Base-by-base conservation (phyloP, 1,284 basidiomycete genomes). In the Cryptococcus amylolentus region DNA sequence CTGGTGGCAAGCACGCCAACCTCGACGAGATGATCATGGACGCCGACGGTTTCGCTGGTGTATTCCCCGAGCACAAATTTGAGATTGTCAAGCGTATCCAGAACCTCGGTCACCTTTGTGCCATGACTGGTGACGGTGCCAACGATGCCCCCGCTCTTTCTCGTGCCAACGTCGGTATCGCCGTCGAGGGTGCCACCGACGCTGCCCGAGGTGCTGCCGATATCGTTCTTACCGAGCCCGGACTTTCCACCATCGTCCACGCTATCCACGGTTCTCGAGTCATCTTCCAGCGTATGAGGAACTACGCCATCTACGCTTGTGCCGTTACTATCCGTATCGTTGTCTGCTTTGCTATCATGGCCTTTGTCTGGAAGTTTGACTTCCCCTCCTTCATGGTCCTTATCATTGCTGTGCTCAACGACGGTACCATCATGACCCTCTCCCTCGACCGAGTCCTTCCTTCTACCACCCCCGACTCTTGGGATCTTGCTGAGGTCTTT, bases 351-450 rank as follows among this genome's bases (percentile, higher is more conserved):
- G 86, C 93, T 67, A 86, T 97, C 80, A 84, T 98, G 75, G 89
- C 91, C 52, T 97, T 97, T 77, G 88, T 88, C 58, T 48, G 93
- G 87, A 86, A 88, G 82, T 92, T 93, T 79, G 89, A 95, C 80
- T 98, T 98, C 90, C 94, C 94, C 70, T 92, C 94, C 16, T 98
- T 98, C 86, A 97, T 98, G 94, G 87, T 98, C 64, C 88, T 97
- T 78, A 90, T 98, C 79, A 95, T 98, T 67, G 93, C 94, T 60
- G 84, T 97, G 52, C 82, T 97, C 68, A 98, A 98, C 80, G 94
- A 97, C 77, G 94, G 94, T 79, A 96, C 94, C 67, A 95, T 98
- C 84, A 97, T 98, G 93, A 98, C 94, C 12, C 84, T 98, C 64
- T 96, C 92, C 31, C 88, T 97, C 60, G 94, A 98, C 79, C 91